Percentiles rank a stretch among this genome's conserved stretches.
Conservation (phyloP, 805 yeast genomes). For the Candida patagonica region DNA sequence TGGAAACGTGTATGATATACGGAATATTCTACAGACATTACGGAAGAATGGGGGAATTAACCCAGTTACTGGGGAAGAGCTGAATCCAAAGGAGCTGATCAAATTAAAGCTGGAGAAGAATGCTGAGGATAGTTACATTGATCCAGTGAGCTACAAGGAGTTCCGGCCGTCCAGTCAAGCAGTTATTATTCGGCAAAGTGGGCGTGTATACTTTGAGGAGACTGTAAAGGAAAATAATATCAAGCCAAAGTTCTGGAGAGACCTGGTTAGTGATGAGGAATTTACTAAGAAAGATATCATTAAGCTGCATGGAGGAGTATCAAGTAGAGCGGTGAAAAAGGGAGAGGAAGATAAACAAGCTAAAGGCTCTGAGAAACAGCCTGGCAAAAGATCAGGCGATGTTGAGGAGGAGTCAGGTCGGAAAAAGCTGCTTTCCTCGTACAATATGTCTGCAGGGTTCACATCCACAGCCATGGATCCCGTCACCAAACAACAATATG, state of each 20-base stretch:
- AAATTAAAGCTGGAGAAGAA: slow-evolving; percentile 21
- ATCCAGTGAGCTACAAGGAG: slow-evolving; percentile 28
- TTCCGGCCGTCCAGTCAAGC: slow-evolving; percentile 21
- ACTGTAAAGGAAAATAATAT: slow-evolving; percentile 24
- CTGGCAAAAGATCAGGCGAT: no score
- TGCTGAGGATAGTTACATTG: slow-evolving; percentile 22
- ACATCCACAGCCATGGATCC: slow-evolving; percentile 26
- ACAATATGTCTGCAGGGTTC: slow-evolving; percentile 22
- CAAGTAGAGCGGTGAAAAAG: background rate
- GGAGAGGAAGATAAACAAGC: background rate
- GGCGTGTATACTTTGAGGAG: slow-evolving; percentile 25
- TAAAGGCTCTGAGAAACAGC: background rate
- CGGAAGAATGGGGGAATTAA: slow-evolving; percentile 18
- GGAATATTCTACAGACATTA: slow-evolving; percentile 23
- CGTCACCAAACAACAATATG: slow-evolving; percentile 19
- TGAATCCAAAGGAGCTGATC: slow-evolving; percentile 17
- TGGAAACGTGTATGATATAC: slow-evolving; percentile 27
- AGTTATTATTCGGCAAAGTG: slow-evolving; percentile 23
- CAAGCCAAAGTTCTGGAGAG: slow-evolving; percentile 23
- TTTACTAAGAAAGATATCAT: slow-evolving; percentile 24
- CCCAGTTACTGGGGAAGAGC: slow-evolving; percentile 25
- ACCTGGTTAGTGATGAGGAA: slow-evolving; percentile 24
- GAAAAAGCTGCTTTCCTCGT: slow-evolving; percentile 16
- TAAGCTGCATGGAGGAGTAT: slow-evolving; percentile 14
- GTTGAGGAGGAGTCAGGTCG: slow-evolving; percentile 3